These are phyloP conservation scores for Podospora fimiseda DNA, from an alignment of 495 filamentous ascomycete species.

Conservation along the genomic window DNA sequence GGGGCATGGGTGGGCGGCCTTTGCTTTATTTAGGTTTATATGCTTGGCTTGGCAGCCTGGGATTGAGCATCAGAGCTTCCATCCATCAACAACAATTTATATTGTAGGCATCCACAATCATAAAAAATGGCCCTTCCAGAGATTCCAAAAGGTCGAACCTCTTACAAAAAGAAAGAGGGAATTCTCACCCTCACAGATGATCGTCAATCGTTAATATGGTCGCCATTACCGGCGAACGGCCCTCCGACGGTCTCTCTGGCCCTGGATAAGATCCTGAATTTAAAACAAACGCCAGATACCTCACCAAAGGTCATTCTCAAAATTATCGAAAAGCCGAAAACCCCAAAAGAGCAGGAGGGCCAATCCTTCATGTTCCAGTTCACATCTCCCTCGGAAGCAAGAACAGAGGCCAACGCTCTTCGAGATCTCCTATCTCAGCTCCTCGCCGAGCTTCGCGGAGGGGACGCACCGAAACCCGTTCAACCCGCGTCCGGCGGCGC, in stretches of 20 bases:
- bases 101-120: too few relatives aligned
- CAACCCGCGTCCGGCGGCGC: slow-evolving; percentile 22
- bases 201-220: slow-evolving; percentile 71
- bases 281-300: slow-evolving; percentile 84
- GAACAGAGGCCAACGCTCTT: slow-evolving; percentile 75
- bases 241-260: slow-evolving; percentile 58
- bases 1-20: too few relatives aligned
- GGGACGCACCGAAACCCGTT: slow-evolving; percentile 33
- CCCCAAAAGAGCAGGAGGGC: slow-evolving; percentile 43
- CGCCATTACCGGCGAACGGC: slow-evolving; percentile 50
- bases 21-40: too few relatives aligned
- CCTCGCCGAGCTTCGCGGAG: slow-evolving; percentile 62
- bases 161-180: slow-evolving; percentile 97
- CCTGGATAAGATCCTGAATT: slow-evolving; percentile 75
- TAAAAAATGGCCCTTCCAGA: too few relatives aligned
- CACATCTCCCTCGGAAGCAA: slow-evolving; percentile 66
- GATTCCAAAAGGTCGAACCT: slow-evolving; percentile 60
- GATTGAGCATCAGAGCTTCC: too few relatives aligned
- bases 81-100: too few relatives aligned
- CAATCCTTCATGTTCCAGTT: slow-evolving; percentile 80
- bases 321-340: slow-evolving; percentile 63
- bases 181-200: slow-evolving; percentile 65
- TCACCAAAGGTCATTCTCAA: slow-evolving; percentile 85
- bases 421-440: slow-evolving; percentile 72
- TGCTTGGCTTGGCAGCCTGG: too few relatives aligned